phyloP scores from a whole-genome alignment of 2,329 filamentous ascomycete genomes.

The Zarea fungicola region DNA sequence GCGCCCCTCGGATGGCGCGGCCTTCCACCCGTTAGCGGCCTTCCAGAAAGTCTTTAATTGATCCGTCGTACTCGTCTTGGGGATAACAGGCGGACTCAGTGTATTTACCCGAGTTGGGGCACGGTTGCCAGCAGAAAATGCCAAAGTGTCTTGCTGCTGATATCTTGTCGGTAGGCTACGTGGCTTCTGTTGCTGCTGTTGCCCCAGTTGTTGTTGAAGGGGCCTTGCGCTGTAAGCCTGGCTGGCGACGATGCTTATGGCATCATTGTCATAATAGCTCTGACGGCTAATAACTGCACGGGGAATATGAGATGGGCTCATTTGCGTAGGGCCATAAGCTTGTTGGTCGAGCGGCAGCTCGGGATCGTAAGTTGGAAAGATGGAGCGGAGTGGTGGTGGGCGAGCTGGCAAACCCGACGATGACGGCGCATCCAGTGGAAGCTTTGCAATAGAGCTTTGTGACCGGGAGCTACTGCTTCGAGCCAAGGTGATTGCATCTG shows the following conservation, averaged over 20 bases:
- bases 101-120: not conserved
- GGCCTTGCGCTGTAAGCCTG: conserved; percentile 9
- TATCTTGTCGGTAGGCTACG: not conserved
- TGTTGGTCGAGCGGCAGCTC: conserved; percentile 61
- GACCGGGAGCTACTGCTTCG: conserved; percentile 46
- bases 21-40: conserved; percentile 64
- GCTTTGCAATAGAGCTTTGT: conserved; percentile 53
- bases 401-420: conserved; percentile 22
- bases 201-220: conserved; percentile 9
- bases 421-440: conserved; percentile 34
- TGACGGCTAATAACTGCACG: conserved; percentile 60
- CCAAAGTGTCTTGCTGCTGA: not conserved
- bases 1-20: conserved; percentile 52
- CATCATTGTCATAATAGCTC: conserved; percentile 40
- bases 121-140: not conserved
- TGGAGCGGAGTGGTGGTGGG: conserved; percentile 55
- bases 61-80: conserved; percentile 51
- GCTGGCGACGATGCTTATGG: not conserved
- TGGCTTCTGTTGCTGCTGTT: not conserved
- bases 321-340: conserved; percentile 63
- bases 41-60: conserved; percentile 64
- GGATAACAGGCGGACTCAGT: conserved; percentile 38
- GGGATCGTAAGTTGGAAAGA: conserved; percentile 72
- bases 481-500: conserved; percentile 45
- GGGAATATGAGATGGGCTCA: conserved; percentile 59